Evolutionary conservation across 371 early-diverging fungal species (phyloP).

Genomic region (Mucor mucedo): DNA sequence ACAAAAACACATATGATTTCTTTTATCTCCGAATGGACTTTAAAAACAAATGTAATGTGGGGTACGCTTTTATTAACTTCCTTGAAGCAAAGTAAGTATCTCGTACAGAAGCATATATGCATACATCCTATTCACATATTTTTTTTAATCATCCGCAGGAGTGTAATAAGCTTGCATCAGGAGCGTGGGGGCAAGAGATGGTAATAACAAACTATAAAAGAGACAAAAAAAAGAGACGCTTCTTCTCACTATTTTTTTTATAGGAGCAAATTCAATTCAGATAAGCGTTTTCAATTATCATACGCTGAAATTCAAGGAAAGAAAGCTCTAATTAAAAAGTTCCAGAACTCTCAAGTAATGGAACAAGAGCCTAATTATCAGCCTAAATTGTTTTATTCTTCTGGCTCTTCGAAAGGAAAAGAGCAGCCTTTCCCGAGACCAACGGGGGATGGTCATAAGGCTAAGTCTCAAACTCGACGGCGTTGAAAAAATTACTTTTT

Average conservation of each 20-base stretch:
- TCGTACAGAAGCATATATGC: constrained; percentile 30
- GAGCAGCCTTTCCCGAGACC: constrained; percentile 37
- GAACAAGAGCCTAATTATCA: constrained; percentile 72
- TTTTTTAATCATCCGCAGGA: constrained; percentile 30
- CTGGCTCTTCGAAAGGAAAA: constrained; percentile 63
- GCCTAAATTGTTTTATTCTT: constrained; percentile 77
- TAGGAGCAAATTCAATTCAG: constrained; percentile 38
- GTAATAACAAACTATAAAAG: too few species aligned
- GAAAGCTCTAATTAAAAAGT: constrained; percentile 81
- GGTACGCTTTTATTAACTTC: constrained; percentile 94
- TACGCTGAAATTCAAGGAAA: constrained; percentile 93
- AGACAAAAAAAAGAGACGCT: too few species aligned
- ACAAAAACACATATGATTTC: constrained; percentile 69
- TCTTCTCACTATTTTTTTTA: too few species aligned
- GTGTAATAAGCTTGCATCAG: constrained; percentile 74
- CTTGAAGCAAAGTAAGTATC: constrained; percentile 52
- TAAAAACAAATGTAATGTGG: constrained; percentile 85
- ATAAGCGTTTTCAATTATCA: constrained; percentile 80
- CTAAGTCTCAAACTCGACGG: too few species aligned
- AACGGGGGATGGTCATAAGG: too few species aligned
- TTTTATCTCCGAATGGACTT: constrained; percentile 95
- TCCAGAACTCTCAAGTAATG: constrained; percentile 85
- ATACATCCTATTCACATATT: constrained; percentile 16
- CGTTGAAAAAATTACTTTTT: too few species aligned
- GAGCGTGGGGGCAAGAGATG: constrained; percentile 66